Evolutionary conservation across 192 early-diverging fungal genomes (phyloP).

Genomic region (Linnemannia exigua): DNA sequence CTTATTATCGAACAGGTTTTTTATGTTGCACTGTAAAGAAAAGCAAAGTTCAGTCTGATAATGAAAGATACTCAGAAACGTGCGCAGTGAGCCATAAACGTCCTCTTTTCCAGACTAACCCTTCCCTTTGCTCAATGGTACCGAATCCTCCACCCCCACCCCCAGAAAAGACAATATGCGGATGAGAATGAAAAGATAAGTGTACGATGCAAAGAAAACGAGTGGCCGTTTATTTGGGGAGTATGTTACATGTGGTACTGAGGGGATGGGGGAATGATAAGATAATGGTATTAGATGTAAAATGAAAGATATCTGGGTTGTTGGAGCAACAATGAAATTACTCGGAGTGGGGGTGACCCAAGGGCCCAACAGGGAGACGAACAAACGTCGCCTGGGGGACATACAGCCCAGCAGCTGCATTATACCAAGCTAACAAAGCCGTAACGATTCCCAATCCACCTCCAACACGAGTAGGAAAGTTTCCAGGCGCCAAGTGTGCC

Average conservation of each 20-base stretch:
- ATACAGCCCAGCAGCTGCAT: conserved; percentile 72
- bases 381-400: conserved; percentile 67
- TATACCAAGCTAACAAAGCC: conserved; percentile 81
- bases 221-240: neutral
- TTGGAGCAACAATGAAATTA: neutral
- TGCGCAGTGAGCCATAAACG: conserved; percentile 1
- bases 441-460: conserved; percentile 81
- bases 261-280: neutral
- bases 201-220: neutral
- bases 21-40: neutral
- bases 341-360: neutral
- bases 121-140: neutral
- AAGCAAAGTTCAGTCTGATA: neutral
- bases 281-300: neutral
- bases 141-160: neutral
- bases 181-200: neutral
- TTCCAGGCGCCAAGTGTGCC: conserved; percentile 55
- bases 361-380: conserved; percentile 55
- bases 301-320: neutral
- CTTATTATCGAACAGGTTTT: neutral
- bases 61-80: neutral
- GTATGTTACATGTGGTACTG: neutral
- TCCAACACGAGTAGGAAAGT: conserved; percentile 63
- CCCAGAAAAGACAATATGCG: neutral
- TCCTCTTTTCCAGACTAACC: neutral